Evolutionary conservation across 2,329 filamentous ascomycete genomes (phyloP).

Genomic region (Ophiostoma perfectum): DNA sequence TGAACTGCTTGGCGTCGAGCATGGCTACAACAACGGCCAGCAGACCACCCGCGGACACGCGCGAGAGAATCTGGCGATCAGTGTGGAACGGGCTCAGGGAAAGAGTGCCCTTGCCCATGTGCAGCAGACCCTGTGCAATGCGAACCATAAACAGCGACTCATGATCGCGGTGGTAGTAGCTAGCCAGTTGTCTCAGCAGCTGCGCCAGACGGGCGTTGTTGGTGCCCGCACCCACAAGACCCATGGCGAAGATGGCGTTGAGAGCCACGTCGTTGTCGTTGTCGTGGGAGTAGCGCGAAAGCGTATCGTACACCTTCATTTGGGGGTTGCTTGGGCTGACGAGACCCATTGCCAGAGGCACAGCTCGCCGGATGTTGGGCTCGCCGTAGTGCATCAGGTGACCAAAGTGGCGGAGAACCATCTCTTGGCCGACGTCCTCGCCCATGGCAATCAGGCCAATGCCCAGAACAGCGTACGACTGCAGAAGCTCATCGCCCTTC

Average conservation of each 20-base stretch:
- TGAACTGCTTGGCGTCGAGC: conserved; percentile 88
- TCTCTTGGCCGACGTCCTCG: conserved; percentile 96
- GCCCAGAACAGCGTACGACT: conserved; percentile 92
- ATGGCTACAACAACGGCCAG: conserved; percentile 86
- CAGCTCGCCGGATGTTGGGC: conserved; percentile 91
- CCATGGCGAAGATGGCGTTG: conserved; percentile 99
- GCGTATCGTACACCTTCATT: conserved; percentile 99
- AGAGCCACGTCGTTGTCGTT: conserved; percentile 97
- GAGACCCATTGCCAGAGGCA: conserved; percentile 92
- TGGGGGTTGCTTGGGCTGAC: conserved; percentile 97
- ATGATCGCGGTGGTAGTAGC: conserved; percentile 96
- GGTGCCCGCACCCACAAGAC: conserved; percentile 88
- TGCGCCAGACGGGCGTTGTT: conserved; percentile 97
- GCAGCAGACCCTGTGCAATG: conserved; percentile 91
- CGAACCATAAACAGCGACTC: conserved; percentile 98
- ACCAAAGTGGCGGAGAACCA: conserved; percentile 95
- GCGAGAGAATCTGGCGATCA: conserved; percentile 89
- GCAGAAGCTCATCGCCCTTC: conserved; percentile 90
- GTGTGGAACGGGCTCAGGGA: conserved; percentile 98
- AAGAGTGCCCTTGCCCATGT: conserved; percentile 98
- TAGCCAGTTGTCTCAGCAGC: conserved; percentile 86
- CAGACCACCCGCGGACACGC: conserved; percentile 82
- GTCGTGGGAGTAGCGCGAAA: conserved; percentile 96
- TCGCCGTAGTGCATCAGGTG: conserved; percentile 99
- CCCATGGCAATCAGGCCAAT: conserved; percentile 95